phyloP scores from a whole-genome alignment of 2,329 filamentous ascomycete genomes.

The Hymenoscyphus salicellus region DNA sequence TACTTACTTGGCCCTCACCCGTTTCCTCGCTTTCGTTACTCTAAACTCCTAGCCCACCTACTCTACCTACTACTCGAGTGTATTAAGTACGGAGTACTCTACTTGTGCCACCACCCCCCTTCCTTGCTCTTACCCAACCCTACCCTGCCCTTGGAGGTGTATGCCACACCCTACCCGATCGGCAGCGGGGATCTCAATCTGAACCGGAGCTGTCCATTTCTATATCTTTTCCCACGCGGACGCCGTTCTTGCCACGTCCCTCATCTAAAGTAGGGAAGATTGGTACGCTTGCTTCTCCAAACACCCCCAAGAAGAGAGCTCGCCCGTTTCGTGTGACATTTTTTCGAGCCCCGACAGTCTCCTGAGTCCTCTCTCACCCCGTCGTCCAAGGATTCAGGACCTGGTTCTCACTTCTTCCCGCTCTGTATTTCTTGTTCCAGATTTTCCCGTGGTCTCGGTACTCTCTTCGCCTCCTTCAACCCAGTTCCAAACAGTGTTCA shows the following conservation, averaged over 20 bases:
- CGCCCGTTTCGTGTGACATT: slow-evolving; percentile 16
- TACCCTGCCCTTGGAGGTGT: slow-evolving; percentile 14
- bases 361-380: background rate
- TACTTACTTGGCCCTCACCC: background rate
- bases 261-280: slow-evolving; percentile 5
- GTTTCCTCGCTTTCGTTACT: slow-evolving; percentile 12
- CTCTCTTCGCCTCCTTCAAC: slow-evolving; percentile 8
- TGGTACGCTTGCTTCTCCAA: background rate
- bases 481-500: background rate
- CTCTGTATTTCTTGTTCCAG: slow-evolving; percentile 11
- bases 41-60: slow-evolving; percentile 10
- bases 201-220: slow-evolving; percentile 13
- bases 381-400: slow-evolving; percentile 12
- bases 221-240: slow-evolving; percentile 23
- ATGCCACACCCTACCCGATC: slow-evolving; percentile 16
- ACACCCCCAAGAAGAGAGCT: slow-evolving; percentile 1
- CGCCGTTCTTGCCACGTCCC: slow-evolving; percentile 8
- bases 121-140: slow-evolving; percentile 13
- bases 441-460: slow-evolving; percentile 7
- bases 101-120: slow-evolving; percentile 1
- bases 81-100: background rate
- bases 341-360: background rate
- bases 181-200: slow-evolving; percentile 16
- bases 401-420: slow-evolving; percentile 4
- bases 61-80: background rate